Percentiles rank a stretch among this genome's conserved stretches.
Evolutionary conservation across 257 asterid species (phyloP).

Genomic region (Solanum piurae): DNA sequence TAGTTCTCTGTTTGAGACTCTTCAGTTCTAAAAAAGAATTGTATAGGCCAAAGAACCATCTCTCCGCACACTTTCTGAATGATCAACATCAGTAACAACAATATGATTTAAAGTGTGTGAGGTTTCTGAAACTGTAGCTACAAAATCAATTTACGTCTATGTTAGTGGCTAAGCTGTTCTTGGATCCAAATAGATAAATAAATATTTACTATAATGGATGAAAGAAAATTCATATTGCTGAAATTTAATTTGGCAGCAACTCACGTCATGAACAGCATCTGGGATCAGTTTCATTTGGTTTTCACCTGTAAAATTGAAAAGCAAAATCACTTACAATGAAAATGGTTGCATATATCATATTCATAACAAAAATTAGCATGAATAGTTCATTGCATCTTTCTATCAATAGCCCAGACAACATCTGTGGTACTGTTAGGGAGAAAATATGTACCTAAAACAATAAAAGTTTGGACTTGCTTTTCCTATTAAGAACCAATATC

Average conservation of each 20-base stretch:
- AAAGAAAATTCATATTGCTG: not conserved
- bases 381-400: not conserved
- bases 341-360: not conserved
- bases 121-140: not conserved
- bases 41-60: too few species aligned
- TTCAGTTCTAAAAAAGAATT: not conserved
- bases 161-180: not conserved
- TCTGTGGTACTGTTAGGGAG: not conserved
- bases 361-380: not conserved
- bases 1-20: not conserved
- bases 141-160: not conserved
- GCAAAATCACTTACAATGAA: not conserved
- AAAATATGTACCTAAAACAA: not conserved
- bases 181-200: not conserved
- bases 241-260: constrained; percentile 4
- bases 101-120: not conserved
- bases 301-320: constrained; percentile 19
- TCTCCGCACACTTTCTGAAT: not conserved
- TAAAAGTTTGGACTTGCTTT: not conserved
- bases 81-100: not conserved
- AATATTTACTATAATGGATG: not conserved
- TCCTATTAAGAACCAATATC: not conserved
- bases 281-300: constrained; percentile 53
- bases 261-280: constrained; percentile 40
- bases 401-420: not conserved